Evolutionary conservation across 495 filamentous ascomycete genomes (phyloP), one percentile per base, ranked within the genome.

Genomic region (Hyphodiscus hymeniophilus): DNA sequence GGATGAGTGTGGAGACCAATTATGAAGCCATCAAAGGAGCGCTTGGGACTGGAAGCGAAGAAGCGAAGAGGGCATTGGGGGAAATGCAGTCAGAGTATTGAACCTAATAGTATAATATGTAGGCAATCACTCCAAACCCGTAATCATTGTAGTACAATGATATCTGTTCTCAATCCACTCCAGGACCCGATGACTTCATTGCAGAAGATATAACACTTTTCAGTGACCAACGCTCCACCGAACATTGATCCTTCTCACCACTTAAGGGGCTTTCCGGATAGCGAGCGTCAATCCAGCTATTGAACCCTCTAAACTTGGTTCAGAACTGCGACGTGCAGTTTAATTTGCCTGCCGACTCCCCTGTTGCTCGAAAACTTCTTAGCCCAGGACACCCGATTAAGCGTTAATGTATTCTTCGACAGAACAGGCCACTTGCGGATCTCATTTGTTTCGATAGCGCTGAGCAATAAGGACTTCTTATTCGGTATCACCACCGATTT

Each of bases 1-100:
- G 91, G 91, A 70, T 77, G 50, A 97, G 91, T 65, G 89, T 95
- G 13, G 77, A 67, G 34, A 79, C 76, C 6, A 97, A 95, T 58
- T 82, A 78, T 47, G 65, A 74, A 31, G 87, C 88, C 0, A 84
- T 95, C 23, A 56, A 71, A 41, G 69, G 66, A 31, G 75, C 77
- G 2, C 71, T 90, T 30, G 74, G 65, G 0, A 68, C 63, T 11
- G 73, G 81, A 12, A 56, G 33, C 38, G 68, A 71, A 26, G 68
- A 67, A 17, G 69, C 67, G 6, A 63, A 55, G 38, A 69, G 65
- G 16, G 73, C 87, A 3, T 65, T 90, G 62, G 86, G 85, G 76
- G 71, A 7, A 90, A 91, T 68, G 86, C 85, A 1, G 61, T 83
- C 17, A 70, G 69, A 39, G 69, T 88, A 38, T 61, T 90, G 33